These are phyloP conservation scores for Termitomyces sp. DNA, from an alignment of 768 basidiomycete species.

Conservation along the genomic window DNA sequence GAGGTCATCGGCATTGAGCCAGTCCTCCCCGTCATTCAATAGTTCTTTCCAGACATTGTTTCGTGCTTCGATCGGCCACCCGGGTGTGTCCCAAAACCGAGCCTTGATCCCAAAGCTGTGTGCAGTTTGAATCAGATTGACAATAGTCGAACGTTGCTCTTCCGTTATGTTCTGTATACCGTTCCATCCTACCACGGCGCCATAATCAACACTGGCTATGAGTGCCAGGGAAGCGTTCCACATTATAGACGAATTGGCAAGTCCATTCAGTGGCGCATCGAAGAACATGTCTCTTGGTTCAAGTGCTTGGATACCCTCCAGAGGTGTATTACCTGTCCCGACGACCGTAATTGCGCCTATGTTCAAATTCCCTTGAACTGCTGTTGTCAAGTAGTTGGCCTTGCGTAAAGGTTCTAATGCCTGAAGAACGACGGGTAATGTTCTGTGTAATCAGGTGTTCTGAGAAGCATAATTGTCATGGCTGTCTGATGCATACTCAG, in stretches of 20 bases:
- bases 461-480: not conserved
- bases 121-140: slow-evolving; percentile 37
- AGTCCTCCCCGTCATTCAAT: slow-evolving; percentile 41
- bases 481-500: slow-evolving; percentile 26
- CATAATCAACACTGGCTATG: slow-evolving; percentile 49
- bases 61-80: slow-evolving; percentile 41
- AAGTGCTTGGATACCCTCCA: slow-evolving; percentile 40
- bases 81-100: slow-evolving; percentile 53
- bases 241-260: slow-evolving; percentile 25
- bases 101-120: slow-evolving; percentile 41
- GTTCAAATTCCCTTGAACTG: slow-evolving; percentile 35
- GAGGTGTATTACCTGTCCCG: slow-evolving; percentile 51
- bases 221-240: slow-evolving; percentile 42
- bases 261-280: slow-evolving; percentile 45
- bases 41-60: slow-evolving; percentile 42
- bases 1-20: slow-evolving; percentile 52
- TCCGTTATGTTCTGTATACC: slow-evolving; percentile 41
- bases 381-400: slow-evolving; percentile 43
- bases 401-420: slow-evolving; percentile 44
- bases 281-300: slow-evolving; percentile 48
- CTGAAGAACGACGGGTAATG: slow-evolving; percentile 39
- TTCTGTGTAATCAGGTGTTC: slow-evolving; percentile 16
- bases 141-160: slow-evolving; percentile 34
- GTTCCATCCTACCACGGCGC: slow-evolving; percentile 40
- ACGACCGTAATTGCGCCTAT: slow-evolving; percentile 37